Conservation (phyloP, 257 asterid species). For the Osmanthus fragrans region DNA sequence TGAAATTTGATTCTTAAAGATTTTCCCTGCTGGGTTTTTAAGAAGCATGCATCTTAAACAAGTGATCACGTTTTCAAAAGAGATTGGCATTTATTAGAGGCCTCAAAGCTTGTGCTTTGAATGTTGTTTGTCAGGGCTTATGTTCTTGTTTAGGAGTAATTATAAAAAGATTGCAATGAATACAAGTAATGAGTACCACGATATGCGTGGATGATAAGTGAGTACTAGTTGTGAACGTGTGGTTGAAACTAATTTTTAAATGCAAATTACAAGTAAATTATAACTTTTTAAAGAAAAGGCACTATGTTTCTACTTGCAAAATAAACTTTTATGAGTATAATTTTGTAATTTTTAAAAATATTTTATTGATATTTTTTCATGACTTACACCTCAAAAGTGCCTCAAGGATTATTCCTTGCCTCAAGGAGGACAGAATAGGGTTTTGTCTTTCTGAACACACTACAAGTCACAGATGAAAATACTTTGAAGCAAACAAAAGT, state of each 20-base stretch:
- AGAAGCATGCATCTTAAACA: background rate
- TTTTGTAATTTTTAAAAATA: too few relatives aligned
- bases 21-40: background rate
- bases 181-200: too few relatives aligned
- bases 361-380: too few relatives aligned
- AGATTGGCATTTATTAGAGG: background rate
- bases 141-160: too few relatives aligned
- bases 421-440: background rate
- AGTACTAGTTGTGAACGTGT: too few relatives aligned
- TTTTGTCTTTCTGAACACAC: background rate
- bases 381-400: background rate
- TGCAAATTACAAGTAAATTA: too few relatives aligned
- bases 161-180: too few relatives aligned
- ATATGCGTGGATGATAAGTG: too few relatives aligned
- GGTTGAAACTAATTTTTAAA: too few relatives aligned
- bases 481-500: background rate
- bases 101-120: background rate
- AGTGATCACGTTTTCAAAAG: background rate
- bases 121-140: background rate
- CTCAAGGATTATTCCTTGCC: background rate
- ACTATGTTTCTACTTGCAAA: background rate
- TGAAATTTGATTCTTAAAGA: background rate
- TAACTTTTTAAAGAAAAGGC: too few relatives aligned
- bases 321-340: background rate
- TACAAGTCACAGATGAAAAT: background rate